Evolutionary conservation across 106 monocot species (phyloP).

Genomic region (Alisma plantagoaquatica): DNA sequence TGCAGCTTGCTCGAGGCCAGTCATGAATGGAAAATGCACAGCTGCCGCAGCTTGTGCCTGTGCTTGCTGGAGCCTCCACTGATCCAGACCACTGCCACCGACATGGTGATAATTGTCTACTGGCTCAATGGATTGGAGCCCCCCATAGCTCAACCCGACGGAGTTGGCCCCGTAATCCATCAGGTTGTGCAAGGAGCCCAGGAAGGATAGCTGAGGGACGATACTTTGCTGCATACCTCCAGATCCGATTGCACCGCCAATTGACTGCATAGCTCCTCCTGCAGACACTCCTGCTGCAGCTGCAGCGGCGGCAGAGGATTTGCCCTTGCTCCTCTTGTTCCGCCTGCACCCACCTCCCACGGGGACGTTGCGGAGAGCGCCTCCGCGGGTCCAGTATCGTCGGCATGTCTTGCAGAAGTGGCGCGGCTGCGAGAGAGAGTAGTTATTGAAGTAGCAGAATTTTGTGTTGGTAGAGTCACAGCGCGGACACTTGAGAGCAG

Average conservation of each 20-base stretch:
- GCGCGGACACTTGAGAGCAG: constrained; percentile 5
- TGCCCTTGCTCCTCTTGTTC: constrained; percentile 16
- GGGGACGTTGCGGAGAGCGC: constrained; percentile 9
- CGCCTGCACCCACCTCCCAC: constrained; percentile 12
- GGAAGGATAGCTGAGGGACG: constrained; percentile 20
- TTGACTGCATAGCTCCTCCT: too few species aligned
- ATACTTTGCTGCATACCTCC: too few species aligned
- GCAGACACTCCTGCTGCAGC: too few species aligned
- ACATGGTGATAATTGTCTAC: constrained; percentile 8
- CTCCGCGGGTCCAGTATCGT: constrained; percentile 12
- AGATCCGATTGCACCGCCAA: too few species aligned
- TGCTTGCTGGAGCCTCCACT: constrained; percentile 40
- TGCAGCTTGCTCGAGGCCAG: constrained; percentile 4
- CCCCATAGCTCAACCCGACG: constrained; percentile 21
- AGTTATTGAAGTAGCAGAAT: constrained; percentile 15
- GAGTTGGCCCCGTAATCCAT: constrained; percentile 17
- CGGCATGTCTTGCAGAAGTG: constrained; percentile 15
- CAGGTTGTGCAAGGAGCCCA: constrained; percentile 23
- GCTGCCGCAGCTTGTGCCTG: too few species aligned
- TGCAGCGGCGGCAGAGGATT: constrained; percentile 4
- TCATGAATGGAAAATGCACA: constrained; percentile 42
- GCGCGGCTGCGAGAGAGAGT: constrained; percentile 13
- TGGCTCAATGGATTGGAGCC: constrained; percentile 19
- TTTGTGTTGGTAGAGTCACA: constrained; percentile 12
- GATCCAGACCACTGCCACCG: constrained; percentile 24